Evolutionary conservation across 2,329 filamentous ascomycete genomes (phyloP).

Genomic region (Dactylella cylindrospora): DNA sequence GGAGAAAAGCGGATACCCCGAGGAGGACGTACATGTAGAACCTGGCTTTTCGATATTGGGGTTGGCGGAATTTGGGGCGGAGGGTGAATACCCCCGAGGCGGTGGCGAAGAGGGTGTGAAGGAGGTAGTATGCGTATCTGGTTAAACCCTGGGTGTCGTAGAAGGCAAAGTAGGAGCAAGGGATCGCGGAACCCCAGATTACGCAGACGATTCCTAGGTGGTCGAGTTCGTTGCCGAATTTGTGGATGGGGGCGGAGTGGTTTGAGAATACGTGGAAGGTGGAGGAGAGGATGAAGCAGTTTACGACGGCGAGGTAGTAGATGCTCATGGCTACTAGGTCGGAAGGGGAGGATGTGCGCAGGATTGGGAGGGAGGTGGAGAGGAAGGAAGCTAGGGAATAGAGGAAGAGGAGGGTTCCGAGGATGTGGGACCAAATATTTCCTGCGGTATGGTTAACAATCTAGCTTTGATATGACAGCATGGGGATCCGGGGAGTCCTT

Average conservation of each 20-base stretch:
- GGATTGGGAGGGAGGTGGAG: too few relatives aligned
- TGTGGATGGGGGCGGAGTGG: conserved; percentile 49
- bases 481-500: too few relatives aligned
- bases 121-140: conserved; percentile 44
- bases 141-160: conserved; percentile 44
- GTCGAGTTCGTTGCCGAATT: conserved; percentile 50
- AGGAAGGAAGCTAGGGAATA: too few relatives aligned
- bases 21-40: conserved; percentile 46
- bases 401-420: too few relatives aligned
- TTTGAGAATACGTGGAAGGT: conserved; percentile 50
- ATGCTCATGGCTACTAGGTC: conserved; percentile 46
- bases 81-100: conserved; percentile 49
- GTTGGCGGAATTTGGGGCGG: conserved; percentile 48
- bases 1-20: too few relatives aligned
- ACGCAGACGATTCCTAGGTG: conserved; percentile 50
- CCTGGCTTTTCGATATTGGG: conserved; percentile 47
- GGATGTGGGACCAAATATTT: too few relatives aligned
- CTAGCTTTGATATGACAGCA: too few relatives aligned
- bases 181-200: conserved; percentile 49
- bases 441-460: too few relatives aligned
- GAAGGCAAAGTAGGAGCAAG: conserved; percentile 49
- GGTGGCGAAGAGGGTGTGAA: conserved; percentile 47
- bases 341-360: too few relatives aligned
- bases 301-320: conserved; percentile 48
- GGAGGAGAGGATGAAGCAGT: conserved; percentile 46